phyloP scores from a whole-genome alignment of 176 grass and related monocot species.

The Oryza glumipatula region DNA sequence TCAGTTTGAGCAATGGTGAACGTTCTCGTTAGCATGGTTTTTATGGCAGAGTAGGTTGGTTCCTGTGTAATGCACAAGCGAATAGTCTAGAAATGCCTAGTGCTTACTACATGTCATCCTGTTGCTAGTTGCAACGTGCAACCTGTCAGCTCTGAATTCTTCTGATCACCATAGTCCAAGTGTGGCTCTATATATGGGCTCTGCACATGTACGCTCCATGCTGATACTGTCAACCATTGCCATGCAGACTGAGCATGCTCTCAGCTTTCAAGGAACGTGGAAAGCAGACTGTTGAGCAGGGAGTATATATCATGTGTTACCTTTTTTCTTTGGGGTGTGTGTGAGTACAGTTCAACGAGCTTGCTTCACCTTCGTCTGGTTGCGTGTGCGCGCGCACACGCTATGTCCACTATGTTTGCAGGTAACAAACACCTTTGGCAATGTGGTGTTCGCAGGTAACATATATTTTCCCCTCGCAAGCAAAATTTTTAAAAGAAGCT shows the following conservation, averaged over 20 bases:
- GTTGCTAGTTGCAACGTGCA: background rate
- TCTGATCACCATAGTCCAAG: no score
- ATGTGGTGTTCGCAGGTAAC: no score
- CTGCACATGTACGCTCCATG: background rate
- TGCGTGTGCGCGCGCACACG: no score
- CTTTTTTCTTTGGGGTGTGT: background rate
- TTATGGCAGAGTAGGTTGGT: background rate
- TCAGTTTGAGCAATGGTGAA: background rate
- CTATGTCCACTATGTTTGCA: no score
- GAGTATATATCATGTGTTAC: background rate
- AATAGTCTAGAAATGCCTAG: background rate
- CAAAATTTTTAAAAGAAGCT: no score
- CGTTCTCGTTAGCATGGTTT: background rate
- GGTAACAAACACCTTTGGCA: background rate
- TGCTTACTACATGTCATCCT: background rate
- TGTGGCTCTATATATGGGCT: no score
- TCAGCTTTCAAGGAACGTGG: background rate
- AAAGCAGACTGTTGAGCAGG: background rate
- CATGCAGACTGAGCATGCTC: background rate
- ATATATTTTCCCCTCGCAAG: no score
- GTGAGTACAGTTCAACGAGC: background rate
- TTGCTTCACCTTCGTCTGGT: background rate
- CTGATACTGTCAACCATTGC: background rate
- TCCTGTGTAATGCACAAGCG: background rate
- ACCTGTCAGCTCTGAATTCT: background rate